Percentiles rank a stretch among this genome's conserved stretches.
Conservation (phyloP, 768 basidiomycete species). For the Psilocybe subaeruginosa region DNA sequence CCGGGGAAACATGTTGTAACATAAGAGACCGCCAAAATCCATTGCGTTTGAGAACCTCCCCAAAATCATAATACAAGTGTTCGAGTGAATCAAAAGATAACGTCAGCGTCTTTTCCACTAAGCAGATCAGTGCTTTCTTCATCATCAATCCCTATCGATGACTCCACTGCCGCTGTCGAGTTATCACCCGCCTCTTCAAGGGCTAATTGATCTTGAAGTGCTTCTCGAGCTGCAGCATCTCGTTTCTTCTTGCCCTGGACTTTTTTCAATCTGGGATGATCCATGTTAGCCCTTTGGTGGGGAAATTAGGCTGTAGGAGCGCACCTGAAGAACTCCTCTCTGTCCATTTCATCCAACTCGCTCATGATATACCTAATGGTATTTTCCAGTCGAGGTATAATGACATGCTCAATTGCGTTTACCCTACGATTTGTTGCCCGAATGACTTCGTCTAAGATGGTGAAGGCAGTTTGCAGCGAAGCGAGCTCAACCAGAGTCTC, state of each 20-base stretch:
- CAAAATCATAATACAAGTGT: background rate
- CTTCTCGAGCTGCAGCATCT: conserved; percentile 55
- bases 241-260: conserved; percentile 98
- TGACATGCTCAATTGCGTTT: conserved; percentile 96
- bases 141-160: conserved; percentile 31
- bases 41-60: background rate
- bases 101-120: conserved; percentile 87
- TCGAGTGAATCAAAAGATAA: conserved; percentile 77
- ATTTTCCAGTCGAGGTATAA: conserved; percentile 95
- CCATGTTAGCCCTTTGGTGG: background rate
- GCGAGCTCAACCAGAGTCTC: conserved; percentile 98
- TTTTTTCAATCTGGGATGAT: conserved; percentile 82
- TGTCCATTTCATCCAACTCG: conserved; percentile 98
- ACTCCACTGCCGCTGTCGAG: conserved; percentile 31
- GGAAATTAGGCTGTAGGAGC: conserved; percentile 15
- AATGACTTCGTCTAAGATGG: conserved; percentile 98
- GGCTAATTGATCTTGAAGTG: conserved; percentile 16
- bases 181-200: conserved; percentile 22
- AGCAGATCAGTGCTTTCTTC: conserved; percentile 59
- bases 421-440: conserved; percentile 98
- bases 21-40: background rate
- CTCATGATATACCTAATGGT: conserved; percentile 98
- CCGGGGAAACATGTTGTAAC: conserved; percentile 2
- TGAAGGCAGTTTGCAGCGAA: conserved; percentile 96
- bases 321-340: conserved; percentile 91